These are phyloP conservation scores for Pseudogymnoascus verrucosus DNA, from an alignment of 2,329 filamentous ascomycete genomes.

Conservation along the genomic window DNA sequence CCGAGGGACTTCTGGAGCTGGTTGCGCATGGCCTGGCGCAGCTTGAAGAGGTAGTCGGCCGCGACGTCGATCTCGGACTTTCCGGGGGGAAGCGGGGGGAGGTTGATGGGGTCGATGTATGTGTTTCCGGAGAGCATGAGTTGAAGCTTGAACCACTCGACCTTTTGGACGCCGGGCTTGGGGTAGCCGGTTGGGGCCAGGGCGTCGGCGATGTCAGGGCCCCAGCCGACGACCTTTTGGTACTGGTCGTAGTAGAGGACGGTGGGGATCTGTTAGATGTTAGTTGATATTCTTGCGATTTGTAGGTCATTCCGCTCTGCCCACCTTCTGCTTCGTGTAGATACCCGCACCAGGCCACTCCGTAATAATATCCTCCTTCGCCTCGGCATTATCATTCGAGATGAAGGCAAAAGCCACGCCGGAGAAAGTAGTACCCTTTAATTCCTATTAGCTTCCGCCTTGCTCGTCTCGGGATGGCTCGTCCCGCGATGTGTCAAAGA, in stretches of 20 bases:
- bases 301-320: constrained; percentile 13
- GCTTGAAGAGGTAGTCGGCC: constrained; percentile 98
- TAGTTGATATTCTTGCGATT: constrained; percentile 13
- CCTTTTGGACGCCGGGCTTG: constrained; percentile 95
- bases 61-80: constrained; percentile 99
- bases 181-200: constrained; percentile 94
- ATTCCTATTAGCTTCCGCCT: not conserved
- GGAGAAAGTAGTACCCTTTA: constrained; percentile 90
- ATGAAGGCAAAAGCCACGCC: constrained; percentile 90
- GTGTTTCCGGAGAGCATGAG: constrained; percentile 98
- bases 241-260: constrained; percentile 99
- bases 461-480: not conserved
- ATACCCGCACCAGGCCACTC: constrained; percentile 98
- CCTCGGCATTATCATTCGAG: constrained; percentile 90
- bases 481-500: constrained; percentile 15
- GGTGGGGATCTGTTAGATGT: constrained; percentile 69
- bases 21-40: constrained; percentile 92
- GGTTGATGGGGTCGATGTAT: constrained; percentile 98
- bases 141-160: constrained; percentile 99
- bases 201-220: constrained; percentile 94
- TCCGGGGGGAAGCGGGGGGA: constrained; percentile 90
- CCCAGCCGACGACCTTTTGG: constrained; percentile 99
- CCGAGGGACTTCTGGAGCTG: constrained; percentile 93
- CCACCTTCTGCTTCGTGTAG: constrained; percentile 96
- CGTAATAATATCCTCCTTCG: constrained; percentile 96